Base-by-base conservation (phyloP, 1,139 yeast genomes). In the Debaryomyces sp. region DNA sequence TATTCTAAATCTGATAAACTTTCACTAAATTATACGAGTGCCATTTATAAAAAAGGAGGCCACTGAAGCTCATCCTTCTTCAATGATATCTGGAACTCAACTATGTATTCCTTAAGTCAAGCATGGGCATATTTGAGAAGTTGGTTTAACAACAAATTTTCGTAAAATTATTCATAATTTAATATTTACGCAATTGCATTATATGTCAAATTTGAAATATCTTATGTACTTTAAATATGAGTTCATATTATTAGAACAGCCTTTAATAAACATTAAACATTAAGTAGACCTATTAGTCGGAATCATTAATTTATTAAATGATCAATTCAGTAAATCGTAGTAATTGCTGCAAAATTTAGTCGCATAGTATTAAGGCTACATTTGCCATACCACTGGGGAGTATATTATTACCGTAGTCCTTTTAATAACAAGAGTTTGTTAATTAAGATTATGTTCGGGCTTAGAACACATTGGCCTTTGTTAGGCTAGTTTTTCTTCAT, bases 41-140 rank as follows among this genome's bases (percentile, higher is more conserved):
- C 43, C 10, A 41, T 41, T 21, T 27, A 41, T 30, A 21, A 21
- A 13, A 21, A 22, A 17, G 43, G 43, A 6, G 43, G 43, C 7
- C 34, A 41, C 6, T 37, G 43, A 18, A 41, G 35, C 6, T 18
- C 43, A 9, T 41, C 43, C n/a, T 41, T 41, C 24, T 41, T 41
- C 13, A 41, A 22, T 15, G n/a, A 29, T 6, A 7, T 30, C 5
- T 41, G 43, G 43, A 41, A 41, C 9, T 30, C 36, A 8, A 12
- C n/a, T 12, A 41, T 41, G 17, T 21, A 30, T 30, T 12, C 10
- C 30, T 21, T 41, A 13, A 22, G 36, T 41, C 17, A 22, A 30
- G 37, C 43, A 8, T 41, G 43, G 43, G 22, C 37, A 12, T 41
- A 18, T 22, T 41, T 41, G 18, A 29, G 15, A 22, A 27, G 18